A percentile compares a stretch with the other conserved stretches of the same genome.
Evolutionary conservation across 2,329 filamentous ascomycete genomes (phyloP).

Genomic region (Aspergillus sp.): DNA sequence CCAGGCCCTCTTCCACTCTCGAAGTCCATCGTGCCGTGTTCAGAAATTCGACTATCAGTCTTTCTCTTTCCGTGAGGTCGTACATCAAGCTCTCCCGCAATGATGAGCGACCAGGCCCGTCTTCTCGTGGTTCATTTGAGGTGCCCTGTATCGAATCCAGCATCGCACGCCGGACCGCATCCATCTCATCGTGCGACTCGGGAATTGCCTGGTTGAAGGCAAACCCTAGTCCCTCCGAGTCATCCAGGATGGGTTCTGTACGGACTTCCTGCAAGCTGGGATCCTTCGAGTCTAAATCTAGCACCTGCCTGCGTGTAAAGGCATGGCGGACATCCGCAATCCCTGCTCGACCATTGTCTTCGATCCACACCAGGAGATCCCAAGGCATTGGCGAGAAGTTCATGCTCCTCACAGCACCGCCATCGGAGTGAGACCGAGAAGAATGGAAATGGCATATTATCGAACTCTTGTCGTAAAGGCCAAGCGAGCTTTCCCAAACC

Average conservation of each 20-base stretch:
- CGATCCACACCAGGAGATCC: slow-evolving; percentile 89
- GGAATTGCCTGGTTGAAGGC: slow-evolving; percentile 13
- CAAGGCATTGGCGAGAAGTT: slow-evolving; percentile 83
- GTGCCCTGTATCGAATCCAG: slow-evolving; percentile 20
- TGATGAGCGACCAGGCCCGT: slow-evolving; percentile 19
- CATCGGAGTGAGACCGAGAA: slow-evolving; percentile 61
- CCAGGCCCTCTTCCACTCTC: slow-evolving; percentile 24
- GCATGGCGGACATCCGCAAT: slow-evolving; percentile 42
- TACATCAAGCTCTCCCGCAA: slow-evolving; percentile 32
- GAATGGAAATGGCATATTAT: slow-evolving; percentile 72
- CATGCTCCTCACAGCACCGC: slow-evolving; percentile 83
- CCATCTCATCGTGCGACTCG: slow-evolving; percentile 14
- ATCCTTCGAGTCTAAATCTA: slow-evolving; percentile 31
- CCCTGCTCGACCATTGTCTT: slow-evolving; percentile 59
- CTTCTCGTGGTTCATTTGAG: slow-evolving; percentile 12
- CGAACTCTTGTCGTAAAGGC: slow-evolving; percentile 26
- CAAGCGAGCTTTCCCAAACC: slow-evolving; percentile 18
- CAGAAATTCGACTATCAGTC: slow-evolving; percentile 38
- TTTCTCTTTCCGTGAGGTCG: slow-evolving; percentile 36
- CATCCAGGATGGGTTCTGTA: slow-evolving; percentile 23
- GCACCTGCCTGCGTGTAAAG: slow-evolving; percentile 40
- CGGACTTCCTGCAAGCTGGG: slow-evolving; percentile 26
- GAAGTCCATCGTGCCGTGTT: slow-evolving; percentile 36
- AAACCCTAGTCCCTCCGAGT: slow-evolving; percentile 17
- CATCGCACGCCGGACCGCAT: slow-evolving; percentile 17